phyloP scores from a whole-genome alignment of 169 alveolate species.

The Cytauxzoon felis region DNA sequence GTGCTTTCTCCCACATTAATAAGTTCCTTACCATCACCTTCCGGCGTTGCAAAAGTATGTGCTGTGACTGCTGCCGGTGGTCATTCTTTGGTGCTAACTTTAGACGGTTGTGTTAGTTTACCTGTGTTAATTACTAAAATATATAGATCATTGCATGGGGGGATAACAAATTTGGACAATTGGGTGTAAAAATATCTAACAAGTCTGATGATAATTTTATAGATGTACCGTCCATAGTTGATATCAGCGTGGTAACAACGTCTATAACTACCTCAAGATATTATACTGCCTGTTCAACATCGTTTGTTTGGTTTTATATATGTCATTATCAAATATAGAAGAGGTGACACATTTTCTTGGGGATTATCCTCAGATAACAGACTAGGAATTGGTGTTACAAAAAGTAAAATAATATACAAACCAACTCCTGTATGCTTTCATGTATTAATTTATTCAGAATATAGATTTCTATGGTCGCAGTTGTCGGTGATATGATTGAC shows the following conservation, averaged over 20 bases:
- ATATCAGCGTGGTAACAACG: conserved; percentile 9
- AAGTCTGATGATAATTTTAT: conserved; percentile 42
- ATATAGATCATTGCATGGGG: conserved; percentile 70
- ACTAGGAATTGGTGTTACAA: conserved; percentile 64
- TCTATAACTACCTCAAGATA: conserved; percentile 35
- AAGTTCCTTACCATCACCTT: conserved; percentile 33
- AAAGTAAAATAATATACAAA: conserved; percentile 37
- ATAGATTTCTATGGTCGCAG: conserved; percentile 30
- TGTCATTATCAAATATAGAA: conserved; percentile 11
- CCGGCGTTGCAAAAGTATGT: conserved; percentile 34
- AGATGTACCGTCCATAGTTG: conserved; percentile 34
- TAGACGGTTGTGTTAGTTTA: conserved; percentile 20
- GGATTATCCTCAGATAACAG: conserved; percentile 63
- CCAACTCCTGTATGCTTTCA: conserved; percentile 58
- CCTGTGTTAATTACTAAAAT: neutral
- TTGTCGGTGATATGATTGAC: conserved; percentile 44
- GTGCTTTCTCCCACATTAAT: conserved; percentile 44
- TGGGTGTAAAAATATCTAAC: conserved; percentile 54
- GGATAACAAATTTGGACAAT: conserved; percentile 54
- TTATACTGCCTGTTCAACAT: conserved; percentile 41
- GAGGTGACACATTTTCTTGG: conserved; percentile 68
- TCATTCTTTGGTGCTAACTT: conserved; percentile 43
- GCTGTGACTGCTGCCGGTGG: conserved; percentile 20
- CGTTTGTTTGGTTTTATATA: conserved; percentile 17
- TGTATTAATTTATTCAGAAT: neutral